Percentiles rank a stretch among this genome's conserved stretches.
These are phyloP conservation scores for Exophiala aquamarina DNA, from an alignment of 2,329 filamentous ascomycete genomes.

Conservation along the genomic window DNA sequence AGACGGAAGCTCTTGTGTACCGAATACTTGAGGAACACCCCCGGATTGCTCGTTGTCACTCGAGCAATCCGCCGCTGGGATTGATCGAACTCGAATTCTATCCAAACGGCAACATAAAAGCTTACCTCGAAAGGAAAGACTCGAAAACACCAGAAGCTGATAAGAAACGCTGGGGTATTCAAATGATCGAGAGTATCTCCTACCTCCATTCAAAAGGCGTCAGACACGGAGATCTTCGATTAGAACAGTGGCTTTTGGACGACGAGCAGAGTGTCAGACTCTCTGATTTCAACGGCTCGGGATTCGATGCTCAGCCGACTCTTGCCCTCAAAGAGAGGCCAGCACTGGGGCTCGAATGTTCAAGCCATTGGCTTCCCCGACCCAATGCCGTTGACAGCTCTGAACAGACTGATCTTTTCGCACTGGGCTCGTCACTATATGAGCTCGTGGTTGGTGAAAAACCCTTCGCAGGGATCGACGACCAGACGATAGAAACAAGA, in stretches of 20 bases:
- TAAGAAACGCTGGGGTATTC: slow-evolving; percentile 5
- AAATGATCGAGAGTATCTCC: slow-evolving; percentile 8
- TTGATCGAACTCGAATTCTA: slow-evolving; percentile 8
- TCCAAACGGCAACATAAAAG: slow-evolving; percentile 7
- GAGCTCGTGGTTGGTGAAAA: slow-evolving; percentile 4
- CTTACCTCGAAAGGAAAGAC: slow-evolving; percentile 3
- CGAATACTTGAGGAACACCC: slow-evolving; percentile 5
- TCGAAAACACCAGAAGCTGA: background rate
- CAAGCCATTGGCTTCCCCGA: slow-evolving; percentile 5
- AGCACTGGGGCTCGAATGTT: background rate
- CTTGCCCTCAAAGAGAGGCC: background rate
- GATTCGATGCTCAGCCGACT: slow-evolving; percentile 6
- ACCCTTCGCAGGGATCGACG: background rate
- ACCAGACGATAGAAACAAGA: background rate
- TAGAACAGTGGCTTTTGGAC: slow-evolving; percentile 6
- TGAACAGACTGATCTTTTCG: slow-evolving; percentile 1
- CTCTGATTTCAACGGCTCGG: background rate
- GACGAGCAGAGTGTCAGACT: background rate
- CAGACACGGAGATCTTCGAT: slow-evolving; percentile 3
- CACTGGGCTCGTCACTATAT: slow-evolving; percentile 6
- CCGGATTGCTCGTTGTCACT: slow-evolving; percentile 2
- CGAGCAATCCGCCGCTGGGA: background rate
- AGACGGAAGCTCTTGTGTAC: slow-evolving; percentile 7
- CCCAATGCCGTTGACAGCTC: slow-evolving; percentile 1
- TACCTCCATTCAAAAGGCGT: slow-evolving; percentile 8